Base-by-base conservation (phyloP, 2,329 filamentous ascomycete species). In the Mariannaea sp. region DNA sequence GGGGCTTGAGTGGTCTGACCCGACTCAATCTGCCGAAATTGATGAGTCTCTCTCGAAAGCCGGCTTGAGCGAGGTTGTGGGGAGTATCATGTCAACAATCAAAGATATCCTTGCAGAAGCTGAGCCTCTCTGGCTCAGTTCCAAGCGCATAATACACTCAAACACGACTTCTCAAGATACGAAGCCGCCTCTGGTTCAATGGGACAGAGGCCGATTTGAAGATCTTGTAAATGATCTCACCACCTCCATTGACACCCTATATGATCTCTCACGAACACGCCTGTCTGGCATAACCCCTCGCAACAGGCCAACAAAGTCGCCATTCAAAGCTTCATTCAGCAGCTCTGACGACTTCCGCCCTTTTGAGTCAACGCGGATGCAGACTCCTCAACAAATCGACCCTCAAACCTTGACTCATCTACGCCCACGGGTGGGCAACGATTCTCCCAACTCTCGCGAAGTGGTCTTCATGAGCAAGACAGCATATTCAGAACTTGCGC, bases 1-100 rank as follows among this genome's bases (percentile, higher is more conserved):
- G 89, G 89, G 89, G 0, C 76, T 91, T 46, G 87, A 91, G 70
- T 93, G 89, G 89, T 89, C 85, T 50, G 88, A 92, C 68, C 84
- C 86, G 13, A 81, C 78, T 59, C 81, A 86, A 65, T 79, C 85
- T 54, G 82, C 84, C 64, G 84, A 89, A 70, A 92, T 92, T 57
- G 84, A 87, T 65, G 83, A 86, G 65, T 84, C 83, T 12, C 76
- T 87, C 7, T 89, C 88, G 64, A 86, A 88, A 68, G 86, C 87
- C 46, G 89, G 89, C 17, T 74, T 92, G 49, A 89, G 86, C 54
- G 88, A 92, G 68, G 83, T 90, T 1, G 89, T 92, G 46, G 84
- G 85, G 53, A 90, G 87, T 68, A 88, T 92, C 64, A 85, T 93
- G 80, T 83, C 83, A 13, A 92, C 88, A 43, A 91, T 92, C 68